Percentiles rank a stretch among this genome's conserved stretches.
phyloP scores from a whole-genome alignment of 257 asterid species.

The Fraxinus excelsior region DNA sequence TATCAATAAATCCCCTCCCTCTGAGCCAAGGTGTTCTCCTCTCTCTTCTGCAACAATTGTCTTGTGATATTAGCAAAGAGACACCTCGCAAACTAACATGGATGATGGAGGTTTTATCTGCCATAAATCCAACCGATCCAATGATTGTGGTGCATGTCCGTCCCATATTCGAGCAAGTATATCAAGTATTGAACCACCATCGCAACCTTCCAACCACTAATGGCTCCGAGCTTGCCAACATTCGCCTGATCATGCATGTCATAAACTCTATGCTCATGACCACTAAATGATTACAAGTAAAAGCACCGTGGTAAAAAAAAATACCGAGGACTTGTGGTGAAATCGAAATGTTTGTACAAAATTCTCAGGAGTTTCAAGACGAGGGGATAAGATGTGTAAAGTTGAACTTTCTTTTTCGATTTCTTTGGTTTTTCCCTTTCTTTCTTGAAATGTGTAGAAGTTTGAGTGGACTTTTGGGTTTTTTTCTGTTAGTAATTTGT shows the following conservation, averaged over 20 bases:
- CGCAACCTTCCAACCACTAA: constrained; percentile 56
- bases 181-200: constrained; percentile 76
- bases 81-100: constrained; percentile 67
- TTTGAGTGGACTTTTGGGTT: not conserved
- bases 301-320: not conserved
- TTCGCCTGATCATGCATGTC: constrained; percentile 84
- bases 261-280: constrained; percentile 87
- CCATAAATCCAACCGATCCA: constrained; percentile 76
- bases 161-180: constrained; percentile 96
- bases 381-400: not conserved
- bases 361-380: not conserved
- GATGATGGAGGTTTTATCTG: constrained; percentile 85
- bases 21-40: constrained; percentile 96
- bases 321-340: not conserved
- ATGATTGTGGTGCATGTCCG: constrained; percentile 79
- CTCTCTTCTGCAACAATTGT: constrained; percentile 82
- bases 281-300: constrained; percentile 22
- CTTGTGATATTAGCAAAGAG: constrained; percentile 77
- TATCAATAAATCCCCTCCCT: constrained; percentile 74
- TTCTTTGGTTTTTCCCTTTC: not conserved
- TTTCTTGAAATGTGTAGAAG: not conserved
- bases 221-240: constrained; percentile 53
- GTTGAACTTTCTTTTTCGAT: not conserved
- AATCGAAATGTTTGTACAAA: not conserved
- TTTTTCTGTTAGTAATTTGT: not conserved